Base-by-base conservation (phyloP, 2,329 filamentous ascomycete genomes). In the Ophiostoma ulmi region DNA sequence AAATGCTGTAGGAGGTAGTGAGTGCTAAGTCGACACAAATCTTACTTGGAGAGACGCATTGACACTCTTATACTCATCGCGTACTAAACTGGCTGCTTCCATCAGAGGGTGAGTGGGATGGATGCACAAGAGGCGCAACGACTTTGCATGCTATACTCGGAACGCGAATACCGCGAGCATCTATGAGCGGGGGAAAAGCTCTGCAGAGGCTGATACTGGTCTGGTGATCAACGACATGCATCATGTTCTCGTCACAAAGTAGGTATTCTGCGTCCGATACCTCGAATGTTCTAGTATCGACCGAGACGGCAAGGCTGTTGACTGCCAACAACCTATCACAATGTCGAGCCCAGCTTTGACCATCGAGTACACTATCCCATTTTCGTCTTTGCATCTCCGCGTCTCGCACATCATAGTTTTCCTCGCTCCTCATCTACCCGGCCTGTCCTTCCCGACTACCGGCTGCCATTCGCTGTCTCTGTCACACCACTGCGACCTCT, bases 401-500 rank as follows among this genome's bases (percentile, higher is more conserved):
- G 31, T 38, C 61, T 36, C 20, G 17, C 31, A 20, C n/a, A 14
- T 36, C 58, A 31, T 36, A 20, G 14, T 35, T 22, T 14, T 5
- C 8, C 8, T 4, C n/a, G 22, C 52, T 63, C 58, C 58, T 63
- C 26, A 20, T 63, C 26, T 31, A 63, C 26, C 58, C 63, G 36
- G 63, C 10, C 63, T 65, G 35, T n/a, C 63, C 35, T 22, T 38
- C 36, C 63, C 63, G 36, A 22, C 63, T 13, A 13, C 36, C 36
- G 63, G 36, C 36, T 65, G 35, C 63, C 63, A 65, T 65, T 65
- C 31, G 63, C 63, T 39, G 36, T 26, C 36, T 7, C 36, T 20
- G 63, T 65, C 63, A 39, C 63, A 65, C 63, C 63, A 39, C 63
- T 36, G 22, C 7, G 5, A 14, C n/a, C 1, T 65, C 20, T 22